Conservation (phyloP, 805 yeast species). For the Wickerhamiella kazuoi region DNA sequence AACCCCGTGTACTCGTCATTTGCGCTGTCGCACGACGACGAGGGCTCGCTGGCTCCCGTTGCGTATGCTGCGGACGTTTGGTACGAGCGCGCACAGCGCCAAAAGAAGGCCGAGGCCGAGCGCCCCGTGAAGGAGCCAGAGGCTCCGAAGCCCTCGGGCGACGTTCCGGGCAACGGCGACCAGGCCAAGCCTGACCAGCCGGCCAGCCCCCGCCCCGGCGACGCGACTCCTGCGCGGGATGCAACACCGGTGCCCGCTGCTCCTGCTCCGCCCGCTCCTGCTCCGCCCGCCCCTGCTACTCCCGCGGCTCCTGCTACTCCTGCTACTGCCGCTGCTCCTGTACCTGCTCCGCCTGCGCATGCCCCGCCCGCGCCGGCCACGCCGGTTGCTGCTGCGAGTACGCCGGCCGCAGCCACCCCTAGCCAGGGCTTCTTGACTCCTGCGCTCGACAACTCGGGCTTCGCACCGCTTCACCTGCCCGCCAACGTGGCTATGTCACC, state of each 20-base stretch:
- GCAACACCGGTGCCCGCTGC: background rate
- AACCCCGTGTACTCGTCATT: constrained; percentile 34
- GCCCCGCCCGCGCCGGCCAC: background rate
- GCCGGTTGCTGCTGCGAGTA: background rate
- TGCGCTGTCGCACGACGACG: constrained; percentile 51
- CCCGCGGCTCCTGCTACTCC: background rate
- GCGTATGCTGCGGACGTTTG: constrained; percentile 11
- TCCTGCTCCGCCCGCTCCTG: background rate
- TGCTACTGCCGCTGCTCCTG: background rate
- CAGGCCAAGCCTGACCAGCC: constrained; percentile 34
- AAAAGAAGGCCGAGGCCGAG: background rate
- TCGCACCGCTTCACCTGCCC: background rate
- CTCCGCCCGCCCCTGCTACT: background rate
- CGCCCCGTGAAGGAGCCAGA: background rate
- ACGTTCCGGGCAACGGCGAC: constrained; percentile 95
- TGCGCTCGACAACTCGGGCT: no score
- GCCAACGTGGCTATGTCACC: background rate
- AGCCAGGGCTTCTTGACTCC: no score
- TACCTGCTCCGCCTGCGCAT: background rate
- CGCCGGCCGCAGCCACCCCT: background rate
- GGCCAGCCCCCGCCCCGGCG: background rate
- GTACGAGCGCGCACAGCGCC: constrained; percentile 3
- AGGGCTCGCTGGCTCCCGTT: constrained; percentile 23
- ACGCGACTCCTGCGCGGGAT: background rate
- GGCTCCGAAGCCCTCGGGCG: constrained; percentile 1